Conservation (phyloP, 1,284 basidiomycete genomes). For the Caloboletus inedulis region DNA sequence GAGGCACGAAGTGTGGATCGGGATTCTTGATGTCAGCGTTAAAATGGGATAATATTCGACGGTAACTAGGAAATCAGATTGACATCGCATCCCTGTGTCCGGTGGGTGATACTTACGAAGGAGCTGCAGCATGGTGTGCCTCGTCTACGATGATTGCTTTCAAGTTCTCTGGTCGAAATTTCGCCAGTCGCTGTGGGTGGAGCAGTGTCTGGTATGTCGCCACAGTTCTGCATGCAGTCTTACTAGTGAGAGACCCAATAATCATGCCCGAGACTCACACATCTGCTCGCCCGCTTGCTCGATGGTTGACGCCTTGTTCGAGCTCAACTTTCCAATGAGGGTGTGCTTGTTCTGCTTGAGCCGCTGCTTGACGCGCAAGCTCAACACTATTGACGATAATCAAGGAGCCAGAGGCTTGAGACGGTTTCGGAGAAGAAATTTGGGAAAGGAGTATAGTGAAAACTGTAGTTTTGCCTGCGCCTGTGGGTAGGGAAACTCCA, state of each 20-base stretch:
- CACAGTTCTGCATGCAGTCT: slow-evolving; percentile 60
- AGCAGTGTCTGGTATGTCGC: slow-evolving; percentile 91
- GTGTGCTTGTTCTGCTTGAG: slow-evolving; percentile 64
- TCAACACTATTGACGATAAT: slow-evolving; percentile 88
- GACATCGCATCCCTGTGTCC: background rate
- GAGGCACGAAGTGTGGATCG: slow-evolving; percentile 39
- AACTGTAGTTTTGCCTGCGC: slow-evolving; percentile 91
- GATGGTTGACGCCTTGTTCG: slow-evolving; percentile 80
- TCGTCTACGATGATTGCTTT: slow-evolving; percentile 91
- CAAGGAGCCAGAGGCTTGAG: slow-evolving; percentile 57
- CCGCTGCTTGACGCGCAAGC: slow-evolving; percentile 85
- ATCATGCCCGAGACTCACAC: slow-evolving; percentile 51
- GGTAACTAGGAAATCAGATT: slow-evolving; percentile 52
- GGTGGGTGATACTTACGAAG: slow-evolving; percentile 56
- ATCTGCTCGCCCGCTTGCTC: slow-evolving; percentile 80
- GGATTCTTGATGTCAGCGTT: slow-evolving; percentile 58
- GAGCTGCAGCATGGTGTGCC: slow-evolving; percentile 92
- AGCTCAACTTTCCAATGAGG: slow-evolving; percentile 84
- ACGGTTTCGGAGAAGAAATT: slow-evolving; percentile 43
- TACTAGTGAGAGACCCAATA: background rate
- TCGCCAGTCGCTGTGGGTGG: slow-evolving; percentile 63
- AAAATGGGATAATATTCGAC: slow-evolving; percentile 75
- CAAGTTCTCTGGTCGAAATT: slow-evolving; percentile 71
- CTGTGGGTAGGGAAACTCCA: slow-evolving; percentile 91
- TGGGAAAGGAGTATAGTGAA: slow-evolving; percentile 79